Conservation (phyloP, 2,329 filamentous ascomycete species). For the Graphium sp. region DNA sequence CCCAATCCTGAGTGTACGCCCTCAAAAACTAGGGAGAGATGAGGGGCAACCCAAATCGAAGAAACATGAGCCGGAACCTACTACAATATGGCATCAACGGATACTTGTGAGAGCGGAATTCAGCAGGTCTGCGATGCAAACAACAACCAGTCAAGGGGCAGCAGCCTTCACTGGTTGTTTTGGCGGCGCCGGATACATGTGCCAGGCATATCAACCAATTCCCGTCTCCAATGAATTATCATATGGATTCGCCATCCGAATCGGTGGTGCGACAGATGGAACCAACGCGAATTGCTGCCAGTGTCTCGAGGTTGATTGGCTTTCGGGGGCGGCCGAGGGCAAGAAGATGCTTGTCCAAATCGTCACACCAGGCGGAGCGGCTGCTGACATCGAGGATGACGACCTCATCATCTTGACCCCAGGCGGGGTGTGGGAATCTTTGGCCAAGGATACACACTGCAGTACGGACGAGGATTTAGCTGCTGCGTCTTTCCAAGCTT, state of each 20-base stretch:
- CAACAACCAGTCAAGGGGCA: no score
- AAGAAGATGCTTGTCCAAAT: conserved; percentile 9
- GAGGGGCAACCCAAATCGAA: no score
- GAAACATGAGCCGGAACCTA: neutral
- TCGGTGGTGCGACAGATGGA: conserved; percentile 6
- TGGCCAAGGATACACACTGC: conserved; percentile 5
- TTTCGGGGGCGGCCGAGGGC: conserved; percentile 7
- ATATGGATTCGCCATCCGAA: conserved; percentile 9
- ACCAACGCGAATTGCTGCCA: conserved; percentile 10
- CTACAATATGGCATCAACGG: neutral
- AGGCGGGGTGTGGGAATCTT: conserved; percentile 7
- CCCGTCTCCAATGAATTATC: conserved; percentile 8
- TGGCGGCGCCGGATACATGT: conserved; percentile 5
- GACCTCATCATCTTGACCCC: conserved; percentile 8
- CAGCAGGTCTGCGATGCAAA: neutral
- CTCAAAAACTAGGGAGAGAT: no score
- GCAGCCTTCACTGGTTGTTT: neutral
- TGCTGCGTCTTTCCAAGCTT: conserved; percentile 5
- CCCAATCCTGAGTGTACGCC: neutral
- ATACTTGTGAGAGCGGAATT: neutral
- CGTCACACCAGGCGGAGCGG: conserved; percentile 7
- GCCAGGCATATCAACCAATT: conserved; percentile 8
- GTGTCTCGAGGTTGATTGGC: conserved; percentile 9
- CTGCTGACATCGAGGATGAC: conserved; percentile 6
- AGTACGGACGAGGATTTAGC: conserved; percentile 7